Base-by-base conservation (phyloP, 2,329 filamentous ascomycete genomes). In the Neospermospora avenae region DNA sequence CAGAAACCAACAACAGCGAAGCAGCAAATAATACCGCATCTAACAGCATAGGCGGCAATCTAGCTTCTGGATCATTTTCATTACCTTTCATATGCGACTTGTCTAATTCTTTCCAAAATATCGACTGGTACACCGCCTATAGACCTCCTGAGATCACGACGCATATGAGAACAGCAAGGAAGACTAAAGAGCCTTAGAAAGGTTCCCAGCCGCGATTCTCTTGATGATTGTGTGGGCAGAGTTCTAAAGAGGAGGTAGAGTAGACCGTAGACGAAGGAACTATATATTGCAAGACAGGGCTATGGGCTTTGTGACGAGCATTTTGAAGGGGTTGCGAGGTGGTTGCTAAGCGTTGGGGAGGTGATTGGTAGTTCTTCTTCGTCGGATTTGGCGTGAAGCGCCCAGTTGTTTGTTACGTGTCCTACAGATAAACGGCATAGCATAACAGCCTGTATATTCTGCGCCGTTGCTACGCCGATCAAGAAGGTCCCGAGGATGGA, bases 271-370 rank as follows among this genome's bases (percentile, higher is more conserved):
- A 78, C 76, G 65, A 77, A 79, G 0, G 80, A 73, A 0, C 79
- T 75, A 65, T 83, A 84, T 0, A 84, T 67, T 44, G 76, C 78
- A 39, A 78, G 71, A 83, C 11, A 80, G 79, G 1, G 87, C 81
- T 39, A 89, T 86, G 2, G 85, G 84, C 65, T 89, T 86, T 46
- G 79, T 77, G 0, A 85, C 18, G 0, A 84, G 84, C 2, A n/a
- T n/a, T n/a, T n/a, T n/a, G n/a, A n/a, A n/a, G n/a, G n/a, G n/a
- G 56, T 53, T 10, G 64, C 39, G 3, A 68, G 48, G 53, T 68
- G 57, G n/a, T 55, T 68, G n/a, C n/a, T n/a, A n/a, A n/a, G n/a
- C n/a, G n/a, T n/a, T n/a, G n/a, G n/a, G n/a, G n/a, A n/a, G n/a
- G n/a, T n/a, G n/a, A n/a, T n/a, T n/a, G n/a, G n/a, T n/a, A n/a